Evolutionary conservation across 352 stramenopile species (phyloP).

Genomic region (Pythium myriotylum): DNA sequence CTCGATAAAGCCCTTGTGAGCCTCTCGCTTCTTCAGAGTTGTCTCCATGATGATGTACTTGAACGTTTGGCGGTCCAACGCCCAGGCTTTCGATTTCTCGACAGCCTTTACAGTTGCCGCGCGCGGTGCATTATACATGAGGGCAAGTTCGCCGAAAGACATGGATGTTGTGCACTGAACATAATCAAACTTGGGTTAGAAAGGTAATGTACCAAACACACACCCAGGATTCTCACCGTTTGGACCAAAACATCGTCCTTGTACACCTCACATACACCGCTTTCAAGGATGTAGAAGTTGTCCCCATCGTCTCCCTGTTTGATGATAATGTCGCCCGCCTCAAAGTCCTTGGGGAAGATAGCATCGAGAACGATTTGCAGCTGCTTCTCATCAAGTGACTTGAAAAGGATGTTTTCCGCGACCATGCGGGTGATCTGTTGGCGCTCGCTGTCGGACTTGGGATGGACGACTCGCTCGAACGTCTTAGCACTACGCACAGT

Average conservation of each 20-base stretch:
- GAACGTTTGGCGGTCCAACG: conserved; percentile 88
- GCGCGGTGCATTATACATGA: conserved; percentile 97
- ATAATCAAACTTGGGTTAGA: conserved; percentile 1
- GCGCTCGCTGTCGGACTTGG: conserved; percentile 82
- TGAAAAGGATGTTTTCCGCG: conserved; percentile 90
- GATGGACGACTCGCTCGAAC: conserved; percentile 83
- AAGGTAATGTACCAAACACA: no score
- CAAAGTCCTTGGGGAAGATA: conserved; percentile 87
- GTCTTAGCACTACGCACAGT: conserved; percentile 55
- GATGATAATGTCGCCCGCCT: conserved; percentile 81
- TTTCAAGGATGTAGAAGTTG: conserved; percentile 96
- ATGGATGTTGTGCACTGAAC: conserved; percentile 80
- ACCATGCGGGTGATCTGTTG: conserved; percentile 83
- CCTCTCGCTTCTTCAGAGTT: conserved; percentile 88
- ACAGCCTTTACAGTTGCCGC: conserved; percentile 94
- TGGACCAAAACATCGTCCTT: conserved; percentile 88
- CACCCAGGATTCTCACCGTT: conserved; percentile 39
- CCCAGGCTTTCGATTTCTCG: conserved; percentile 92
- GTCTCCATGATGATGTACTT: conserved; percentile 93
- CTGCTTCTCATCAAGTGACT: conserved; percentile 89
- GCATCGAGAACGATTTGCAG: conserved; percentile 84
- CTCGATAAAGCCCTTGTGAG: conserved; percentile 89
- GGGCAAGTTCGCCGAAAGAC: conserved; percentile 96
- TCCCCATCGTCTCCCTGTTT: conserved; percentile 91
- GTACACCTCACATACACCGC: conserved; percentile 90